Conservation (phyloP, 306 rosid species). For the Corylus americana region DNA sequence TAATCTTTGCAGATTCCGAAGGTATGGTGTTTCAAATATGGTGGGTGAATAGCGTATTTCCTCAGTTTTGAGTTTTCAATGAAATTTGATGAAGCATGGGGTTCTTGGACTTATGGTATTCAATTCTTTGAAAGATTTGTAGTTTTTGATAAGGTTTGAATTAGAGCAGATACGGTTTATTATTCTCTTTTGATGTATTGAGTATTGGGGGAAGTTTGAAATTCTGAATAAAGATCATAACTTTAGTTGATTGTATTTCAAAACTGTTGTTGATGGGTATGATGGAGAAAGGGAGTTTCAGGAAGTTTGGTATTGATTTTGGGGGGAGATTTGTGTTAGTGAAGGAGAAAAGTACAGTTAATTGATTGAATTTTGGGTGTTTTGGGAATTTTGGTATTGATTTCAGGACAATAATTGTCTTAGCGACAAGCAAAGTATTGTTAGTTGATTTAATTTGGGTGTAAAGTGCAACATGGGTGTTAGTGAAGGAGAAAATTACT, state of each 20-base stretch:
- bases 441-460: slow-evolving; percentile 15
- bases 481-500: not conserved
- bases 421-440: not conserved
- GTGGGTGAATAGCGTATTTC: slow-evolving; percentile 33
- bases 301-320: not conserved
- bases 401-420: slow-evolving; percentile 15
- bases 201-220: slow-evolving; percentile 31
- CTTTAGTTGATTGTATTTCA: slow-evolving; percentile 29
- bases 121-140: slow-evolving; percentile 4
- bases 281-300: slow-evolving; percentile 13
- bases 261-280: slow-evolving; percentile 37
- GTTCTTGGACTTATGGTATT: slow-evolving; percentile 17
- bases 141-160: not conserved
- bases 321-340: not conserved
- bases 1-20: not conserved
- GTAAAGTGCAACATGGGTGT: slow-evolving; percentile 49
- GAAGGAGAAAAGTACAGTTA: not conserved
- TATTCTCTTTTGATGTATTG: slow-evolving; percentile 10
- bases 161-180: not conserved
- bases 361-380: slow-evolving; percentile 7
- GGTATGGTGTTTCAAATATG: slow-evolving; percentile 32
- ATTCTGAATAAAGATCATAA: slow-evolving; percentile 8
- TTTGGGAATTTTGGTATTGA: slow-evolving; percentile 16
- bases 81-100: not conserved
- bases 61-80: slow-evolving; percentile 31